Base-by-base conservation (phyloP, 495 filamentous ascomycete species). In the Talaromyces proteolyticus region DNA sequence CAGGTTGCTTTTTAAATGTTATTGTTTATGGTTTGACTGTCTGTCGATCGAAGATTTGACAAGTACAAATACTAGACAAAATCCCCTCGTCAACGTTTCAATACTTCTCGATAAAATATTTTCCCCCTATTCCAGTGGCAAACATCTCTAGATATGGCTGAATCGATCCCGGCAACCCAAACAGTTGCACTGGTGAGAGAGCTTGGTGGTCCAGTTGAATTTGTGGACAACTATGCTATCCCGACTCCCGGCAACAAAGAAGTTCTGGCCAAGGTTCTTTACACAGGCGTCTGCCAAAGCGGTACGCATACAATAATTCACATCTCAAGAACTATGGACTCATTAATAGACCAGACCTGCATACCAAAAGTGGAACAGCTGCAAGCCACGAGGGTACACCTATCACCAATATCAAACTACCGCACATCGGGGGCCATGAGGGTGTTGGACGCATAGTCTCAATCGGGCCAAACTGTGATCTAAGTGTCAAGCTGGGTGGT, bases 241-340 rank as follows among this genome's bases (percentile, higher is more conserved):
- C 66, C 69, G 18, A 57, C 41, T 0, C 67, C 72, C 1, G 64
- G 63, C 1, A 57, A 56, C 10, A 73, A 76, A 42, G 74, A 78
- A 60, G 72, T 76, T 5, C 56, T 76, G 6, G 74, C 73, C 25
- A 70, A 76, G 51, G 64, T 76, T 3, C 63, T 76, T 11, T 78
- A 76, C 43, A 65, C 64, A 0, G 74, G 74, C 2, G 72, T 76
- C 37, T 78, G 73, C 38, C 72, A 74, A 39, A 76, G 72, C 52
- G 73, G 71, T 73, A 44, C 51, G 63, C 29, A 34, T n/a, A n/a
- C n/a, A 59, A 25, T 19, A 7, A 29, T 19, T 19, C 7, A 0
- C 10, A 6, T 34, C 14, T 4, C 2, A 1, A 12, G 4, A 6
- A 39, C 24, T 36, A 14, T 12, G 24, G 18, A 20, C 3, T 2